These are phyloP conservation scores for Fusarium anthophilum DNA, from an alignment of 2,329 filamentous ascomycete species.

Conservation along the genomic window DNA sequence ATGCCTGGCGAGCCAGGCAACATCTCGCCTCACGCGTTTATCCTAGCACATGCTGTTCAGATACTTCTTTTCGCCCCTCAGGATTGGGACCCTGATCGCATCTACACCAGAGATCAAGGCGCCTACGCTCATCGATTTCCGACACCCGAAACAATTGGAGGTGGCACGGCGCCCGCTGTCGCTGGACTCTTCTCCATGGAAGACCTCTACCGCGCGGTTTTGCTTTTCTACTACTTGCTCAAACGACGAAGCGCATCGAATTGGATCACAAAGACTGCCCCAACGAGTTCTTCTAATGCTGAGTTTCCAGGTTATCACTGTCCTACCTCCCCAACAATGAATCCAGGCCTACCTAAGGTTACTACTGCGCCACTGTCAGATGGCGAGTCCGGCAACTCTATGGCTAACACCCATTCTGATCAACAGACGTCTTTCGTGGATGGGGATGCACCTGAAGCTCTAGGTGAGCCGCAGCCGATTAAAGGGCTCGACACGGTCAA, in stretches of 20 bases:
- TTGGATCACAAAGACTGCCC: background rate
- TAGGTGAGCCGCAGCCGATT: no score
- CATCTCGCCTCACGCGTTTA: background rate
- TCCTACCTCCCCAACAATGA: background rate
- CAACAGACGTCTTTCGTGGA: no score
- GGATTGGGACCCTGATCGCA: accelerated
- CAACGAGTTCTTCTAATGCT: accelerated
- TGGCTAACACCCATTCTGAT: no score
- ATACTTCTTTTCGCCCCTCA: background rate
- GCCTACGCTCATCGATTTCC: background rate
- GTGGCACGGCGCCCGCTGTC: accelerated
- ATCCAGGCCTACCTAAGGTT: background rate
- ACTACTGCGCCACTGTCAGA: background rate
- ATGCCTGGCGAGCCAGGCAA: accelerated
- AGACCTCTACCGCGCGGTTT: background rate
- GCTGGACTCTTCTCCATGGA: background rate
- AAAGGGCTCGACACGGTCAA: no score
- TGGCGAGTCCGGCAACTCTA: accelerated
- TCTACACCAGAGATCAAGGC: background rate
- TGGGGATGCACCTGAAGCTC: no score
- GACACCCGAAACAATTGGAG: background rate
- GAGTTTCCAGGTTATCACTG: background rate
- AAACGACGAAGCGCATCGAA: background rate
- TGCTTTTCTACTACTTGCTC: background rate
- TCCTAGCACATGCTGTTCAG: background rate